Evolutionary conservation across 768 basidiomycete genomes (phyloP), one percentile per base, ranked within the genome.

Genomic region (Trametes cubensis): DNA sequence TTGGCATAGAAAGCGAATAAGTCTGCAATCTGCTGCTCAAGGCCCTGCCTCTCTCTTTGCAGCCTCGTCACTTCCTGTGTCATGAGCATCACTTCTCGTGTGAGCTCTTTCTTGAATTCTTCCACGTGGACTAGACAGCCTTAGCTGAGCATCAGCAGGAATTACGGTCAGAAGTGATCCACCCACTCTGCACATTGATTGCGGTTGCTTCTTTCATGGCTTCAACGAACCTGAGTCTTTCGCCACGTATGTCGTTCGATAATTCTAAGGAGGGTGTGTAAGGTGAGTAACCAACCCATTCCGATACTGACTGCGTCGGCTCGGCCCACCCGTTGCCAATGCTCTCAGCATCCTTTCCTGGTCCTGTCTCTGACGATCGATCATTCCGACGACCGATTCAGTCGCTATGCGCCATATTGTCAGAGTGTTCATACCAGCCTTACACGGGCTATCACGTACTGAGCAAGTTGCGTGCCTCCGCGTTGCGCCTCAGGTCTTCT

Each of bases 171-270:
- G 0, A 44, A 13, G 25, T 18, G 10, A 25, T 15, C 4, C 10
- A 28, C 46, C 34, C 26, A 89, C 91, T 77, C 72, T 91, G 87
- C 2, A 95, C 86, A 65, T 95, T 94, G 67, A 95, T 90, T 1
- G 85, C 85, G 0, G 94, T 95, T 0, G 92, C 94, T 67, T 94
- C 90, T 71, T 91, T 91, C 93, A 95, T 95, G n/a, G 94, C 92
- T 68, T 95, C 94, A 6, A 95, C 90, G 67, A 95, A 95, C 6
- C 90, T 80, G 56, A 95, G 75, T 49, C 92, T 76, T 74, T 95
- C 93, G 0, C 94, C 92, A 55, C 88, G 86, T 55, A 95, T 94
- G 67, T 95, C 94, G 58, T 83, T 81, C 3, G 88, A 87, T 21
- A 95, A 81, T 71, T 92, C 93, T 92, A 67, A 18, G 25, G 52